Conservation (phyloP, 306 rosid species). For the Rosa multiflora region DNA sequence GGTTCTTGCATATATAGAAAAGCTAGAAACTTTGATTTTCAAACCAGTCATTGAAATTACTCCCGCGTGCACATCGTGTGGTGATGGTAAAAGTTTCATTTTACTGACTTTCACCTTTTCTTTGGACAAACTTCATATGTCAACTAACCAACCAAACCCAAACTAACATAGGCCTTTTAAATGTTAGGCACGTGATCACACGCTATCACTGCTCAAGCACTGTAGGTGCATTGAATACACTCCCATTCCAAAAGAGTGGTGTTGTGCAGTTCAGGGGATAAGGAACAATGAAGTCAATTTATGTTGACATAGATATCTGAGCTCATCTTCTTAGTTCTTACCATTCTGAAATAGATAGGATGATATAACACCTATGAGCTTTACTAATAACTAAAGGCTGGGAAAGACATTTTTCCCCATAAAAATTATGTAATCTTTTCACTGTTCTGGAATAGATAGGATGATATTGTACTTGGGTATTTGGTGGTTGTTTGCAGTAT, state of each 20-base stretch:
- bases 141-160: too few relatives aligned
- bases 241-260: background rate
- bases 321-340: background rate
- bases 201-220: too few relatives aligned
- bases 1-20: too few relatives aligned
- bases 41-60: too few relatives aligned
- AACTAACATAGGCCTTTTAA: too few relatives aligned
- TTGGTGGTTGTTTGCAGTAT: conserved; percentile 43
- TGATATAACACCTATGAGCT: background rate
- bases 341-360: background rate
- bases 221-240: too few relatives aligned
- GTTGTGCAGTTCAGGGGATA: background rate
- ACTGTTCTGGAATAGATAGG: background rate
- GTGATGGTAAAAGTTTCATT: too few relatives aligned
- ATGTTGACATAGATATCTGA: background rate
- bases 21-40: too few relatives aligned
- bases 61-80: too few relatives aligned
- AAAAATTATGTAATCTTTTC: background rate
- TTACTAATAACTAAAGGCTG: background rate
- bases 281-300: background rate
- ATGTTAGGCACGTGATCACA: too few relatives aligned
- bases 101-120: too few relatives aligned
- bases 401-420: background rate
- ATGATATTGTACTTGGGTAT: background rate
- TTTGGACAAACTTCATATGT: too few relatives aligned